Base-by-base conservation (phyloP, 1,284 basidiomycete species). In the Testicularia cyperi region DNA sequence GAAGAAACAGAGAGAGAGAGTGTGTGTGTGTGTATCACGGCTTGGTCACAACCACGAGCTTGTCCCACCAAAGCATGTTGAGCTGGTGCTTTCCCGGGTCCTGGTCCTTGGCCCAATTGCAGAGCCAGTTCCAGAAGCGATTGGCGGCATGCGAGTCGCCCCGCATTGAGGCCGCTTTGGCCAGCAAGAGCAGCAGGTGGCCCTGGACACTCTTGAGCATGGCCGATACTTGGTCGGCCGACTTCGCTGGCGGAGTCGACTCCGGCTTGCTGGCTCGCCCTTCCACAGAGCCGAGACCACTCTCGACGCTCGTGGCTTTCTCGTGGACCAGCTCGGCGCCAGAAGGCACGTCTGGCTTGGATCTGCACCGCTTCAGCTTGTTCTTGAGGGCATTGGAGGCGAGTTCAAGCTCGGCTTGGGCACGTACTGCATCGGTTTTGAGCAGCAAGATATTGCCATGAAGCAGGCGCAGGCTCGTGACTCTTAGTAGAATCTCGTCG, bases 1-100 rank as follows among this genome's bases (percentile, higher is more conserved):
- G 25, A 27, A 27, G 25, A 9, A n/a, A n/a, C n/a, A n/a, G n/a
- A n/a, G n/a, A n/a, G n/a, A n/a, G n/a, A n/a, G n/a, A n/a, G 2
- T 29, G 28, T 30, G 28, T 10, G 1, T 16, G 28, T 30, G 28
- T 4, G 6, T 15, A 9, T 34, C 13, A 51, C 27, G 37, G 13
- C 12, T 40, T 34, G 19, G 30, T 21, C 4, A 60, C 45, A 5
- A 49, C 46, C 12, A 49, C 30, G 20, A 60, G 12, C 20, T 33
- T 38, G 19, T 61, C 46, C 57, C 57, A 61, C 57, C 57, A 61
- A 3, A n/a, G 29, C 28, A 54, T 34, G 16, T 61, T 46, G 15
- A 48, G 6, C n/a, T 51, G 13, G 26, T 27, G 10, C 9, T 27
- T n/a, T 27, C n/a, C 10, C 26, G 26, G 26, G 10, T 10, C n/a